Evolutionary conservation across 305 asterid genomes (phyloP).

Genomic region (Solanum hybrid): DNA sequence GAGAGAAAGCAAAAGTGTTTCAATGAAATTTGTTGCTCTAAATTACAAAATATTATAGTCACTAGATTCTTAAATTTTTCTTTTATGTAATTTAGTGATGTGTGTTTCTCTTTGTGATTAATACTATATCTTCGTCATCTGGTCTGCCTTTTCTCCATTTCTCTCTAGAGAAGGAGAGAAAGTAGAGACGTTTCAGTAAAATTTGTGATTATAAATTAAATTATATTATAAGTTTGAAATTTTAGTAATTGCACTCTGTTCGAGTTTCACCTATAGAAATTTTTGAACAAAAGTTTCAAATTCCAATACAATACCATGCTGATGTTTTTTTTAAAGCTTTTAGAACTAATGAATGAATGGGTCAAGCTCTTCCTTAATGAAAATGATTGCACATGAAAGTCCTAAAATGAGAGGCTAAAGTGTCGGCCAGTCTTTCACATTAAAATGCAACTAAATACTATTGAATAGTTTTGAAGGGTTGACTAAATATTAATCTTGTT

Average conservation of each 20-base stretch:
- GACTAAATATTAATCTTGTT: background rate
- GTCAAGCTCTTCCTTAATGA: background rate
- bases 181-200: no score
- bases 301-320: background rate
- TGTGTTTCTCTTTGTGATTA: no score
- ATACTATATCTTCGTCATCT: no score
- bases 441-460: background rate
- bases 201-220: no score
- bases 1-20: background rate
- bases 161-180: no score
- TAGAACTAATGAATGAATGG: background rate
- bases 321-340: background rate
- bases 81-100: background rate
- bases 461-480: background rate
- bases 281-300: background rate
- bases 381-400: background rate
- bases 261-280: no score
- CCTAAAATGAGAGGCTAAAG: background rate
- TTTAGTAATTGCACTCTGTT: no score
- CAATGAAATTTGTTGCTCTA: background rate
- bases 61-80: background rate
- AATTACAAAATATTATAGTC: background rate
- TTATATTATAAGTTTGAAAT: no score
- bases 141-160: no score
- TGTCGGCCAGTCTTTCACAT: background rate